Percentiles rank a stretch among this genome's conserved stretches.
Conservation (phyloP, 805 yeast species). For the Candida methanosorbosa region DNA sequence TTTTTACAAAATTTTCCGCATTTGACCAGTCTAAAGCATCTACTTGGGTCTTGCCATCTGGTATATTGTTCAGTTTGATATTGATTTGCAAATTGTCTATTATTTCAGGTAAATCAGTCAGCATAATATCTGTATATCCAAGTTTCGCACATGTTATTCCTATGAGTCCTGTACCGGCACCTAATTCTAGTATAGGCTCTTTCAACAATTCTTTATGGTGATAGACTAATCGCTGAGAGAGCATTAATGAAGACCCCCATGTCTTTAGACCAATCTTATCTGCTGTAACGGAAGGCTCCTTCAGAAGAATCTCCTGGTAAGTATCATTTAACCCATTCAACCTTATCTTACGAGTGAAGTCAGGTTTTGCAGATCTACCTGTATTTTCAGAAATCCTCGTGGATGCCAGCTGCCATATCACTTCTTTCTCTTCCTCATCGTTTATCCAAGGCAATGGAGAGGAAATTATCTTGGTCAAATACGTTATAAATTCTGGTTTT, state of each 20-base stretch:
- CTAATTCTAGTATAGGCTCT: conserved; percentile 59
- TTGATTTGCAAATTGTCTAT: conserved; percentile 59
- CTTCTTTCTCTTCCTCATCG: conserved; percentile 24
- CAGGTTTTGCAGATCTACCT: conserved; percentile 79
- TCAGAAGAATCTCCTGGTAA: conserved; percentile 29
- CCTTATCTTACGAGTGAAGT: conserved; percentile 49
- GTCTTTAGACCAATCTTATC: conserved; percentile 90
- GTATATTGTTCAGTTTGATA: conserved; percentile 39
- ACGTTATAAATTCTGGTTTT: conserved; percentile 31
- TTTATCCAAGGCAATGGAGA: conserved; percentile 39
- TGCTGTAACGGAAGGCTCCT: conserved; percentile 79
- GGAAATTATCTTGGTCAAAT: conserved; percentile 42
- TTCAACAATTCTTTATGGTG: conserved; percentile 8
- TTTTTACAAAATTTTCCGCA: conserved; percentile 29
- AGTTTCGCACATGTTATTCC: conserved; percentile 61
- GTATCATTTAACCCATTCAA: conserved; percentile 27
- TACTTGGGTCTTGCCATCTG: conserved; percentile 19
- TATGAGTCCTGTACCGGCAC: conserved; percentile 90
- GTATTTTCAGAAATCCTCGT: conserved; percentile 68
- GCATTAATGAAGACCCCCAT: conserved; percentile 85
- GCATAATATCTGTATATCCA: conserved; percentile 34
- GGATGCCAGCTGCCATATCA: conserved; percentile 49
- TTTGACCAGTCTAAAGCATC: conserved; percentile 72
- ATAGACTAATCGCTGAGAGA: conserved; percentile 45
- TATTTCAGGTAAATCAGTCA: conserved; percentile 80